A percentile compares a stretch with the other conserved stretches of the same genome.
Conservation (phyloP, 2,329 filamentous ascomycete genomes). For the Trichoderma hamatum region DNA sequence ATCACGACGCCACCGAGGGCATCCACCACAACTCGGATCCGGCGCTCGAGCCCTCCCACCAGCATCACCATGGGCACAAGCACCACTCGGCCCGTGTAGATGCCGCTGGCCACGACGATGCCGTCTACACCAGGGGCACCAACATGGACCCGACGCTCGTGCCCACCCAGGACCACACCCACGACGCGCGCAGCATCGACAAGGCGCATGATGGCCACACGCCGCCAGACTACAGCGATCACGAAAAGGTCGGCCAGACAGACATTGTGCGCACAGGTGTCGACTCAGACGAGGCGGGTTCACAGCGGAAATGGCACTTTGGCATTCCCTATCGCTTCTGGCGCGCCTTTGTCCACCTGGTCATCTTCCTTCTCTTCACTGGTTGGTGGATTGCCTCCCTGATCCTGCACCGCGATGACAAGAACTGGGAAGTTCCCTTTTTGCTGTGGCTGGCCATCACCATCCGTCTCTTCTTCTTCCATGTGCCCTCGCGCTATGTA, state of each 20-base stretch:
- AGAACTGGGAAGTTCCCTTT: constrained; percentile 84
- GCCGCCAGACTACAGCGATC: constrained; percentile 46
- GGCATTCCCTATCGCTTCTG: constrained; percentile 49
- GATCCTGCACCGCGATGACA: constrained; percentile 70
- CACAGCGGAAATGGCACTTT: constrained; percentile 31
- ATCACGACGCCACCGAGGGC: constrained; percentile 20
- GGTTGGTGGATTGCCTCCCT: constrained; percentile 78
- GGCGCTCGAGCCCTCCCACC: constrained; percentile 44
- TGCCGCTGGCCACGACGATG: constrained; percentile 43
- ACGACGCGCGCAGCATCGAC: constrained; percentile 43
- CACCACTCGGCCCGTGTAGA: constrained; percentile 46
- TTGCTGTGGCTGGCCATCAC: constrained; percentile 76
- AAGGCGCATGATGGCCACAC: constrained; percentile 31
- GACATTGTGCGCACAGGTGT: constrained; percentile 39
- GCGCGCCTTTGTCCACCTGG: constrained; percentile 51
- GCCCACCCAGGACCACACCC: constrained; percentile 36
- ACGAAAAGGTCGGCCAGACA: constrained; percentile 42
- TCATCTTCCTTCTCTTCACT: constrained; percentile 50
- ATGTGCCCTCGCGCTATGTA: constrained; percentile 68
- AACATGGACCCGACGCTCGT: constrained; percentile 43
- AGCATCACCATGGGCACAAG: constrained; percentile 49
- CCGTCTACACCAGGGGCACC: constrained; percentile 51
- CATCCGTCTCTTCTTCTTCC: constrained; percentile 73
- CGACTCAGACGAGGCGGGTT: constrained; percentile 33
- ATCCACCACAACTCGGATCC: constrained; percentile 39